These are phyloP conservation scores for Calocybe cyanea DNA, from an alignment of 768 basidiomycete species.

Conservation along the genomic window DNA sequence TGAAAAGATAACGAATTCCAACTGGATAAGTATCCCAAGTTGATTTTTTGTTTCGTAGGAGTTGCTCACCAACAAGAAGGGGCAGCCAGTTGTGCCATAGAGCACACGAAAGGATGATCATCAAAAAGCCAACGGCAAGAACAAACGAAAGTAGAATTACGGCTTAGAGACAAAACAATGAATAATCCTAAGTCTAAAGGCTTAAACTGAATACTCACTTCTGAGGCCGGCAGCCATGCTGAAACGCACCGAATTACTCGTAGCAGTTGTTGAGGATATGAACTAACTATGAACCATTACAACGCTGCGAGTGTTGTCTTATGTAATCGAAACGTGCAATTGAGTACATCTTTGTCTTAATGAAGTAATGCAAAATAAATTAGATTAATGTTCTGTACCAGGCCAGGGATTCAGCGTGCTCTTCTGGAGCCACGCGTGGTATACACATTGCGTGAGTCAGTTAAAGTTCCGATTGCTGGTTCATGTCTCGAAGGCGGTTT, in stretches of 20 bases:
- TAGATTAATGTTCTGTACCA: neutral
- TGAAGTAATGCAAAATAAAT: neutral
- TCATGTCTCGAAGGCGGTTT: slow-evolving; percentile 20
- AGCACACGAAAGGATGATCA: slow-evolving; percentile 96
- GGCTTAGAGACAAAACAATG: slow-evolving; percentile 43
- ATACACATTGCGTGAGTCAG: slow-evolving; percentile 41
- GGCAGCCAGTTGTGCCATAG: slow-evolving; percentile 97
- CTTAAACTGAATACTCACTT: slow-evolving; percentile 42
- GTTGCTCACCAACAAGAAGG: slow-evolving; percentile 81
- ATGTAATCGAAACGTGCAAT: slow-evolving; percentile 2
- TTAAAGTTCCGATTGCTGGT: slow-evolving; percentile 28
- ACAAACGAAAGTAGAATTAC: slow-evolving; percentile 97
- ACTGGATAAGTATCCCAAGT: slow-evolving; percentile 1
- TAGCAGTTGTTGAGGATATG: neutral
- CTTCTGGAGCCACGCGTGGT: slow-evolving; percentile 30
- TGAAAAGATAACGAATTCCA: slow-evolving; percentile 1
- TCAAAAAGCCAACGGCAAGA: slow-evolving; percentile 94
- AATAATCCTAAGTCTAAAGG: neutral
- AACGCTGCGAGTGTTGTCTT: neutral
- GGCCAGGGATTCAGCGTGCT: slow-evolving; percentile 19
- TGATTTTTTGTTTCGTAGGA: neutral
- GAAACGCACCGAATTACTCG: neutral
- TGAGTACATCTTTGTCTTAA: neutral
- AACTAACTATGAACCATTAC: neutral
- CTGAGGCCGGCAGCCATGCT: slow-evolving; percentile 66